phyloP scores from a whole-genome alignment of 306 rosid species.

The Ammopiptanthus mongolicus region DNA sequence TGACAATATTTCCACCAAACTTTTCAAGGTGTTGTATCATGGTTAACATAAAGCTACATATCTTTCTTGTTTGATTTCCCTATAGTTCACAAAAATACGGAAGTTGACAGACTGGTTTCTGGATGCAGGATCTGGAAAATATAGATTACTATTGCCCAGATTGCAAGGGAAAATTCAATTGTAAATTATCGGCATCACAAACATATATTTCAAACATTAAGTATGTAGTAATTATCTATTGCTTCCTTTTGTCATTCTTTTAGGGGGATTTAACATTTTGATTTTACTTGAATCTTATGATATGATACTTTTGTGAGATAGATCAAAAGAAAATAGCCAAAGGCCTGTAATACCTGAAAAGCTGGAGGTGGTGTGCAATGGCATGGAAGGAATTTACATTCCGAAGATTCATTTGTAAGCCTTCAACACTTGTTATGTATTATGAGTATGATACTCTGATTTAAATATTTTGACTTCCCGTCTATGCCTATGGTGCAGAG shows the following conservation, averaged over 20 bases:
- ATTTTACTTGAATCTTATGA: conserved; percentile 18
- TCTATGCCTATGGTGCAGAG: neutral
- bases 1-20: conserved; percentile 60
- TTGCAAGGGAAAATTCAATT: conserved; percentile 51
- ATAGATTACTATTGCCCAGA: conserved; percentile 80
- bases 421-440: conserved; percentile 8
- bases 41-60: neutral
- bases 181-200: conserved; percentile 35
- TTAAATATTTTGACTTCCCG: neutral
- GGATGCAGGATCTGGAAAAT: conserved; percentile 62
- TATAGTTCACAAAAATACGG: neutral
- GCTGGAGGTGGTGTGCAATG: conserved; percentile 80
- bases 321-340: conserved; percentile 32
- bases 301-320: conserved; percentile 31
- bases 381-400: conserved; percentile 69
- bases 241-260: conserved; percentile 11
- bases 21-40: conserved; percentile 50
- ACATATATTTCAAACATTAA: conserved; percentile 35
- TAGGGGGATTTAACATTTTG: neutral
- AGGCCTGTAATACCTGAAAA: conserved; percentile 47
- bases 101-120: conserved; percentile 15
- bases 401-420: conserved; percentile 76
- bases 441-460: neutral
- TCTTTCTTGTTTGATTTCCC: conserved; percentile 19
- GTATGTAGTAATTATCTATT: conserved; percentile 33